Evolutionary conservation across 192 early-diverging fungal genomes (phyloP).

Genomic region (Backusella liffmaniae): DNA sequence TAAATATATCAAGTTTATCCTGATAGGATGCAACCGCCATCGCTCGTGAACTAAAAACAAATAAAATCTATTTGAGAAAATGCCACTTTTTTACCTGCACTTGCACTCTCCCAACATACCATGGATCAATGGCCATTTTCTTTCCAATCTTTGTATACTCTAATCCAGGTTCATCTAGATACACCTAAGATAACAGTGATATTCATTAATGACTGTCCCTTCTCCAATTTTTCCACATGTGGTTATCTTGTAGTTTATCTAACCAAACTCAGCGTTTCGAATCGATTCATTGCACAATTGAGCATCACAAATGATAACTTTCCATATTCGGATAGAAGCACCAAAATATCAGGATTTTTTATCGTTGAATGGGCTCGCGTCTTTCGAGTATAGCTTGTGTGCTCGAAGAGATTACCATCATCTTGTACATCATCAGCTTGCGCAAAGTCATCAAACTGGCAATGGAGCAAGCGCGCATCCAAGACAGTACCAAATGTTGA

Average conservation of each 20-base stretch:
- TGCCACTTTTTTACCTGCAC: not conserved
- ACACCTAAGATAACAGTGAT: not conserved
- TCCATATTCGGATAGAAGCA: constrained; percentile 26
- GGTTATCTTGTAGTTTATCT: not conserved
- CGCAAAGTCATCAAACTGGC: not conserved
- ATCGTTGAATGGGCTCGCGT: constrained; percentile 22
- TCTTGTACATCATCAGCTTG: not conserved
- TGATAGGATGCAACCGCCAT: constrained; percentile 30
- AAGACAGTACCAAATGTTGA: constrained; percentile 12
- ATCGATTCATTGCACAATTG: constrained; percentile 4
- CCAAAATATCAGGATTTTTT: constrained; percentile 12
- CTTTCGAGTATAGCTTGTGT: not conserved
- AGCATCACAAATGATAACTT: constrained; percentile 22
- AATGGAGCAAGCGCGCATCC: constrained; percentile 7
- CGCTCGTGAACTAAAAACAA: constrained; percentile 24
- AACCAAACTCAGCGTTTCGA: constrained; percentile 23
- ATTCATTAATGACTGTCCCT: not conserved
- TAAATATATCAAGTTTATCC: constrained; percentile 27
- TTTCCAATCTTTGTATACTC: constrained; percentile 25
- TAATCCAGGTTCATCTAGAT: constrained; percentile 16
- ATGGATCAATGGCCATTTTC: constrained; percentile 34
- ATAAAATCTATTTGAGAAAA: not conserved
- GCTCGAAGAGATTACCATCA: not conserved
- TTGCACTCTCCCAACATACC: not conserved
- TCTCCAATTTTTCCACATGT: not conserved